These are phyloP conservation scores for Debaryomyces tyrocola DNA, from an alignment of 805 yeast species.

Conservation along the genomic window DNA sequence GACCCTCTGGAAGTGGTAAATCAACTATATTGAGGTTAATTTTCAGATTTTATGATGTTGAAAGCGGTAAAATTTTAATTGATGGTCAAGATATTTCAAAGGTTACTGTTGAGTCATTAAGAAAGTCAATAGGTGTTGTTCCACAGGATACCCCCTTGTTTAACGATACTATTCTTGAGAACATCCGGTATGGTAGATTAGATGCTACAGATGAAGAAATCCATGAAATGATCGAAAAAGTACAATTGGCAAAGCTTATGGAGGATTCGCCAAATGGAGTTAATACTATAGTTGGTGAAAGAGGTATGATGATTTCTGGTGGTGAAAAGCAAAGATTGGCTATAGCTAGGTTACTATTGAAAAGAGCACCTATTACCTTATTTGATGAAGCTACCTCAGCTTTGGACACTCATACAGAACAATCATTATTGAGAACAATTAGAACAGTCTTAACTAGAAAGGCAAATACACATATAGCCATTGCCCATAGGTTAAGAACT, in stretches of 20 bases:
- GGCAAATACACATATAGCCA: conserved; percentile 76
- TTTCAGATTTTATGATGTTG: conserved; percentile 87
- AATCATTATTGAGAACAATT: conserved; percentile 73
- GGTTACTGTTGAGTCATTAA: conserved; percentile 71
- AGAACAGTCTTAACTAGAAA: conserved; percentile 58
- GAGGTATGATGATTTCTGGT: conserved; percentile 99
- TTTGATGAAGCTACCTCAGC: conserved; percentile 98
- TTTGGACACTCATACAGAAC: conserved; percentile 94
- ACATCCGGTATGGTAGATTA: conserved; percentile 81
- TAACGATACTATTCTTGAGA: conserved; percentile 86
- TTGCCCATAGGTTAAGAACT: conserved; percentile 92
- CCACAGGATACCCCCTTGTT: conserved; percentile 98
- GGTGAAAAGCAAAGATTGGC: conserved; percentile 97
- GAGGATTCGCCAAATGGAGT: conserved; percentile 78
- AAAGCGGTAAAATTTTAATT: conserved; percentile 70
- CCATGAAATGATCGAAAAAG: conserved; percentile 58
- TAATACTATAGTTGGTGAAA: conserved; percentile 88
- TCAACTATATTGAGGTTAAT: conserved; percentile 82
- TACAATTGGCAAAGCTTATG: conserved; percentile 65
- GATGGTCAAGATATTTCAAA: conserved; percentile 87
- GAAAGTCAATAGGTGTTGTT: conserved; percentile 82
- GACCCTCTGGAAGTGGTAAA: conserved; percentile 95
- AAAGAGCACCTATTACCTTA: conserved; percentile 84
- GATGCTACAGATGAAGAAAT: conserved; percentile 75
- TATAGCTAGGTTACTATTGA: conserved; percentile 84